Evolutionary conservation across 768 basidiomycete species (phyloP).

Genomic region (Leccinum barrowsii): DNA sequence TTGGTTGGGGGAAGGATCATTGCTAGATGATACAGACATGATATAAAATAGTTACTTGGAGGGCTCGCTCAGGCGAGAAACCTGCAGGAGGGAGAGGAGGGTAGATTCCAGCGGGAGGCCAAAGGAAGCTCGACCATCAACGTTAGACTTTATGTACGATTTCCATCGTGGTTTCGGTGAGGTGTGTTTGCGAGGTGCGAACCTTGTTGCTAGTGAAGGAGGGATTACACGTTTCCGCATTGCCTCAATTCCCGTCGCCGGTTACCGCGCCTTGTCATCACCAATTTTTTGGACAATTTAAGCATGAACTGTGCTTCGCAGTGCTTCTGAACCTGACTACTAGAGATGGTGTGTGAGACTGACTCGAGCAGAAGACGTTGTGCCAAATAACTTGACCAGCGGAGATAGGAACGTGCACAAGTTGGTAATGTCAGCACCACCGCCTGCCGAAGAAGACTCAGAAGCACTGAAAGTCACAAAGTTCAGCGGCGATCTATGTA

Average conservation of each 20-base stretch:
- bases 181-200: constrained; percentile 23
- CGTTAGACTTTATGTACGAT: constrained; percentile 28
- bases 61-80: constrained; percentile 10
- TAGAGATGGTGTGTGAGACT: background rate
- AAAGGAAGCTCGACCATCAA: constrained; percentile 6
- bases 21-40: constrained; percentile 29
- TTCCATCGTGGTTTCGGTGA: constrained; percentile 35
- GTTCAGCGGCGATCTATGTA: constrained; percentile 18
- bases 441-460: background rate
- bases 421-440: constrained; percentile 3
- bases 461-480: background rate
- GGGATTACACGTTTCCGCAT: constrained; percentile 27
- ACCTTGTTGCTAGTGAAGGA: constrained; percentile 9
- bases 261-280: constrained; percentile 29
- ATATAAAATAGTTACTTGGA: constrained; percentile 22
- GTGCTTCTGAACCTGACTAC: constrained; percentile 17
- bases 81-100: constrained; percentile 12
- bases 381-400: background rate
- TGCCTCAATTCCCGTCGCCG: constrained; percentile 31
- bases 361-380: background rate
- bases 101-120: constrained; percentile 18
- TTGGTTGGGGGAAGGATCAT: constrained; percentile 23
- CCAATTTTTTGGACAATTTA: constrained; percentile 9
- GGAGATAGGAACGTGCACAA: background rate
- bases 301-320: constrained; percentile 10